Evolutionary conservation across 257 asterid species (phyloP).

Genomic region (Solanum piurae): DNA sequence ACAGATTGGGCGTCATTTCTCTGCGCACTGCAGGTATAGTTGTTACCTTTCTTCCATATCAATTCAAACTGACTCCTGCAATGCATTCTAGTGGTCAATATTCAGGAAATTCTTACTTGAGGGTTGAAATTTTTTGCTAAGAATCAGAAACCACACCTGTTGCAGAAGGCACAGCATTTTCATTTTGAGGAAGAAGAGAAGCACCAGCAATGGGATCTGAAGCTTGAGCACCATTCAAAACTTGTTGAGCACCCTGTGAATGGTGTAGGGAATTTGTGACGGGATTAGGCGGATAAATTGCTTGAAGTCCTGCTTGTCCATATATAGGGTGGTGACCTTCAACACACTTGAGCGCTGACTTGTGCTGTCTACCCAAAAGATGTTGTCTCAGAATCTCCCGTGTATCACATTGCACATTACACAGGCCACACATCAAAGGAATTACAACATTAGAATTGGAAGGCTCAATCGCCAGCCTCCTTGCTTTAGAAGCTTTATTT

Average conservation of each 20-base stretch:
- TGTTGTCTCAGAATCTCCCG: slow-evolving; percentile 11
- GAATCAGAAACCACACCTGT: not conserved
- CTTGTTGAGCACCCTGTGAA: slow-evolving; percentile 7
- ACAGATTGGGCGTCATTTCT: not conserved
- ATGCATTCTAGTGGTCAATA: not conserved
- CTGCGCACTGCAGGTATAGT: not conserved
- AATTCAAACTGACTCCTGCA: not conserved
- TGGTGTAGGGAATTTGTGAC: not conserved
- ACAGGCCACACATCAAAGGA: slow-evolving; percentile 17
- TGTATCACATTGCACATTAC: slow-evolving; percentile 15
- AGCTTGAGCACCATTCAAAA: not conserved
- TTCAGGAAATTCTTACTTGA: not conserved
- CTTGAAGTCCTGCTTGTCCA: slow-evolving; percentile 18
- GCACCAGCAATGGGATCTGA: not conserved
- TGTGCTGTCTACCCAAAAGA: slow-evolving; percentile 15
- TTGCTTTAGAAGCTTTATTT: not conserved
- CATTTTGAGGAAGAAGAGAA: not conserved
- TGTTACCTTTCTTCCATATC: not conserved
- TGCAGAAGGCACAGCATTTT: not conserved
- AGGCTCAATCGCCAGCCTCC: not conserved
- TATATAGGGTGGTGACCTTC: slow-evolving; percentile 12
- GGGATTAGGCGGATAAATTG: slow-evolving; percentile 16
- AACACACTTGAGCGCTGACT: slow-evolving; percentile 4
- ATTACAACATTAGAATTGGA: slow-evolving; percentile 2
- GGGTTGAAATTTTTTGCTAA: not conserved